Percentiles rank a stretch among this genome's conserved stretches.
Conservation (phyloP, 2,329 filamentous ascomycete species). For the Blumeriella jaapii region DNA sequence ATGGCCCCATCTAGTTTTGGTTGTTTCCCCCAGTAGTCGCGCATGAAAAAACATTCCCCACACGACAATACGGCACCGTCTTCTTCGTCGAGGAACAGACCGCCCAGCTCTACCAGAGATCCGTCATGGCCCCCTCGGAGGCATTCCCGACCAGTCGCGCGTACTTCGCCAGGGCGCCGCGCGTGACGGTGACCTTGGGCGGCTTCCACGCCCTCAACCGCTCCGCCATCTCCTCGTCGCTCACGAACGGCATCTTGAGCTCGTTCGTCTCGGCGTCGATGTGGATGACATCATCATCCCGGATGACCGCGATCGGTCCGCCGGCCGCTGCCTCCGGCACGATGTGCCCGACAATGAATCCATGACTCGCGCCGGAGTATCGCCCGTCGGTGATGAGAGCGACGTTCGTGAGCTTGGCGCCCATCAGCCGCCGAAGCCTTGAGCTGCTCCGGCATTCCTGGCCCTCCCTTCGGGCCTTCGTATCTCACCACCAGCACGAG, state of each 20-base stretch:
- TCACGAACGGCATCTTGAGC: conserved; percentile 52
- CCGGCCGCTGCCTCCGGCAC: conserved; percentile 83
- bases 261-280: conserved; percentile 74
- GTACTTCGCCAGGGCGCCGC: conserved; percentile 86
- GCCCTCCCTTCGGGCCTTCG: conserved; percentile 85
- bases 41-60: too few species aligned
- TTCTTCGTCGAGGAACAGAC: too few species aligned
- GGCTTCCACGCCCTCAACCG: conserved; percentile 57
- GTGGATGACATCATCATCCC: conserved; percentile 69
- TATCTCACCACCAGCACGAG: conserved; percentile 85
- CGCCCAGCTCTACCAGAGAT: too few species aligned
- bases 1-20: too few species aligned
- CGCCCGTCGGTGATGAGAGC: conserved; percentile 87
- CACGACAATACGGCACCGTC: too few species aligned
- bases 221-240: conserved; percentile 57
- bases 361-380: conserved; percentile 74
- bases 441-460: conserved; percentile 93
- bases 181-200: conserved; percentile 60
- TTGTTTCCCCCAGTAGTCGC: too few species aligned
- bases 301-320: conserved; percentile 75
- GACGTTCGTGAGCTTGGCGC: conserved; percentile 75
- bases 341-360: conserved; percentile 90
- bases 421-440: conserved; percentile 88
- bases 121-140: conserved; percentile 82
- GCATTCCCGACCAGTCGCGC: conserved; percentile 79